Conservation (phyloP, 495 filamentous ascomycete species). For the Terfezia boudieri region DNA sequence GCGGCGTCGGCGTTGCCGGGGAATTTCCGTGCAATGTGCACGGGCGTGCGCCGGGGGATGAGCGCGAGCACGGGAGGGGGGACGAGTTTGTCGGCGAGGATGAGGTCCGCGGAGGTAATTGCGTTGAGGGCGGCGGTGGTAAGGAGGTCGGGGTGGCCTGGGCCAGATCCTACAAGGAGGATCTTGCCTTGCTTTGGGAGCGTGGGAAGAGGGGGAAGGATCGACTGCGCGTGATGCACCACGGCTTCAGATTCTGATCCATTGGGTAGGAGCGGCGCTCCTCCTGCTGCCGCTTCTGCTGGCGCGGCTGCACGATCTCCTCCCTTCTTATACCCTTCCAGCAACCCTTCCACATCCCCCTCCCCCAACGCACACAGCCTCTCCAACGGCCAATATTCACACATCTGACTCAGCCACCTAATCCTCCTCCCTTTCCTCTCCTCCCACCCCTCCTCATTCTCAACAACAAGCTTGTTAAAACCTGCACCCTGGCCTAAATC, state of each 20-base stretch:
- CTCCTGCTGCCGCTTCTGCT: neutral
- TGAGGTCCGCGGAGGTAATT: conserved; percentile 59
- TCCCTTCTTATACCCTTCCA: conserved; percentile 36
- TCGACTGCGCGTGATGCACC: neutral
- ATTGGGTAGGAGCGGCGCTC: conserved; percentile 1
- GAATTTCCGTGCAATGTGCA: conserved; percentile 90
- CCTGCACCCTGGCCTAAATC: conserved; percentile 56
- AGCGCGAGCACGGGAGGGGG: conserved; percentile 68
- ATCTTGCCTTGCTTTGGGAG: conserved; percentile 34
- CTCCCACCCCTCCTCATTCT: conserved; percentile 37
- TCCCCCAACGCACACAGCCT: conserved; percentile 60
- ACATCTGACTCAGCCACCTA: conserved; percentile 87
- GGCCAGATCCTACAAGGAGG: conserved; percentile 78
- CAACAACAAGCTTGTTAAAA: conserved; percentile 63
- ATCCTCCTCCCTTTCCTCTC: conserved; percentile 61
- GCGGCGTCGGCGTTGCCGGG: conserved; percentile 88
- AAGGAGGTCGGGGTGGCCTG: conserved; percentile 76
- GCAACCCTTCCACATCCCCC: conserved; percentile 48
- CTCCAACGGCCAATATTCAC: conserved; percentile 91
- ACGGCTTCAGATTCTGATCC: conserved; percentile 1
- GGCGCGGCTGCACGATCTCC: neutral
- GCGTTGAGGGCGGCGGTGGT: conserved; percentile 76
- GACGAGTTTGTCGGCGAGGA: conserved; percentile 92
- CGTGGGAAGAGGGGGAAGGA: conserved; percentile 1
- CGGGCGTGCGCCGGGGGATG: conserved; percentile 68